Conservation (phyloP, 768 basidiomycete species). For the Leccinum disarticulatum region DNA sequence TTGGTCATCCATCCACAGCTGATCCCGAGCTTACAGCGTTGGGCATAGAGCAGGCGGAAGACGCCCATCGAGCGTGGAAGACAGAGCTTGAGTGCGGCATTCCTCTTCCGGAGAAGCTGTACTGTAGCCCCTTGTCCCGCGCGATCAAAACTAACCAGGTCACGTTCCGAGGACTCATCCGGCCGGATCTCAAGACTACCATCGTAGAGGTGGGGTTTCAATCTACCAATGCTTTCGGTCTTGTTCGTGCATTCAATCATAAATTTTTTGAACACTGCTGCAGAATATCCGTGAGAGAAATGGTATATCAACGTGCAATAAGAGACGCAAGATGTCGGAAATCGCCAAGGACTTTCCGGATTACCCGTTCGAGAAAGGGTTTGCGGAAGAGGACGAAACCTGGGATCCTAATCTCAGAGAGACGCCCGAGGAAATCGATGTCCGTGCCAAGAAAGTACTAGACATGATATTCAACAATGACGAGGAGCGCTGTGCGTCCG, state of each 20-base stretch:
- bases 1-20: conserved; percentile 37
- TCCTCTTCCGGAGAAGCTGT: conserved; percentile 54
- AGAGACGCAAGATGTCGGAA: conserved; percentile 48
- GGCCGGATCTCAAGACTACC: conserved; percentile 33
- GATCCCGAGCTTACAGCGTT: conserved; percentile 63
- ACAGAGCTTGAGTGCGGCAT: conserved; percentile 41
- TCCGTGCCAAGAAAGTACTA: conserved; percentile 36
- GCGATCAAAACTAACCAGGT: conserved; percentile 57
- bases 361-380: conserved; percentile 54
- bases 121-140: conserved; percentile 62
- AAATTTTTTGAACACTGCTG: background rate
- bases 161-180: conserved; percentile 48
- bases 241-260: too few relatives aligned
- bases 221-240: background rate
- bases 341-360: conserved; percentile 48
- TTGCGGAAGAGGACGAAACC: conserved; percentile 63
- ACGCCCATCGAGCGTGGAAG: conserved; percentile 47
- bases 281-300: conserved; percentile 69
- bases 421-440: conserved; percentile 36
- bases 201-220: conserved; percentile 53
- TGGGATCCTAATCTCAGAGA: conserved; percentile 61
- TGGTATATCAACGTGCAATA: conserved; percentile 71
- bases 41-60: conserved; percentile 56
- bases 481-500: conserved; percentile 45
- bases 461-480: conserved; percentile 54